phyloP scores from a whole-genome alignment of 495 filamentous ascomycete species.

The Bombardia bombarda region DNA sequence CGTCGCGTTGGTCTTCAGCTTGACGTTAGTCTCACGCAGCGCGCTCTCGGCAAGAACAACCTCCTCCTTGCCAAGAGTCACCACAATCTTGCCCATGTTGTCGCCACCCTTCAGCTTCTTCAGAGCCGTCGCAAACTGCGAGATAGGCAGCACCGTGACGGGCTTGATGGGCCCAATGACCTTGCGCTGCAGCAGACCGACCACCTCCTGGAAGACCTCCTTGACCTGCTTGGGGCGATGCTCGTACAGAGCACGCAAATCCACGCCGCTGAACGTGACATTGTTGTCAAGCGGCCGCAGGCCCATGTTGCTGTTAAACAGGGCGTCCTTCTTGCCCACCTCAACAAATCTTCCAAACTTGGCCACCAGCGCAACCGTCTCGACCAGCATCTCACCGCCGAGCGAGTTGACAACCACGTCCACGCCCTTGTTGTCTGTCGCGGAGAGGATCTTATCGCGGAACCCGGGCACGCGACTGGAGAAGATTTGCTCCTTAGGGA shows the following conservation, averaged over 20 bases:
- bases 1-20: constrained; percentile 37
- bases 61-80: constrained; percentile 32
- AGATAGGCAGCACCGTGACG: constrained; percentile 39
- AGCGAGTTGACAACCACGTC: constrained; percentile 60
- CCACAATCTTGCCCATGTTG: constrained; percentile 49
- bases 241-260: constrained; percentile 32
- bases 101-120: constrained; percentile 49
- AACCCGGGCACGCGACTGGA: constrained; percentile 39
- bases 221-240: constrained; percentile 32
- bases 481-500: constrained; percentile 50
- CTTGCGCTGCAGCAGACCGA: constrained; percentile 30
- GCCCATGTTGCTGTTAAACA: constrained; percentile 30
- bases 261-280: constrained; percentile 39
- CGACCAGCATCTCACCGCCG: constrained; percentile 30
- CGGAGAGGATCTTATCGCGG: constrained; percentile 34
- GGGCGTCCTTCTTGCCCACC: constrained; percentile 33
- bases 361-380: constrained; percentile 40
- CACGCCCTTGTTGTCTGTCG: constrained; percentile 47
- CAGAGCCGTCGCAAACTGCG: constrained; percentile 49
- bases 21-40: constrained; percentile 22
- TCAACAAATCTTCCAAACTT: constrained; percentile 42
- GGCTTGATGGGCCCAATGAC: constrained; percentile 33
- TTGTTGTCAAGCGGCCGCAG: constrained; percentile 35
- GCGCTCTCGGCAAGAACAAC: constrained; percentile 30
- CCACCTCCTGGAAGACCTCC: constrained; percentile 31